phyloP scores from a whole-genome alignment of 2,329 filamentous ascomycete species.

The Pseudogymnoascus sp. region DNA sequence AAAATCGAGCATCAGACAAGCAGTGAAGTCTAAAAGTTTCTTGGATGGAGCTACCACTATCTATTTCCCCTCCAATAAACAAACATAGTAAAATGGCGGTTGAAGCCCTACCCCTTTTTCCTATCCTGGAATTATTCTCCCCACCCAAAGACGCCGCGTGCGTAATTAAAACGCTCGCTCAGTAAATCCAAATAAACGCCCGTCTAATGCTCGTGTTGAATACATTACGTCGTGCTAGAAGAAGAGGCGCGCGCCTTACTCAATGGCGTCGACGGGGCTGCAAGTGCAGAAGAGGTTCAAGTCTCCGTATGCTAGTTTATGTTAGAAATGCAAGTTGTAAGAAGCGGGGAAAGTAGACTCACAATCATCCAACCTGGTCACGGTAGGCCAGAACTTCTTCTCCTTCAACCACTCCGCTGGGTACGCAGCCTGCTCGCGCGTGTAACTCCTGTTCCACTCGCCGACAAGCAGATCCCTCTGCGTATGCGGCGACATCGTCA shows the following conservation, averaged over 20 bases:
- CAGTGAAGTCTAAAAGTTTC: not conserved
- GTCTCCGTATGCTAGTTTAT: slow-evolving; percentile 66
- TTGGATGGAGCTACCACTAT: not conserved
- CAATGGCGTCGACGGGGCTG: slow-evolving; percentile 59
- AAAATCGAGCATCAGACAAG: not conserved
- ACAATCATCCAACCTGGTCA: slow-evolving; percentile 83
- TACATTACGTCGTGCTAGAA: not conserved
- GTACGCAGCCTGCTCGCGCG: slow-evolving; percentile 75
- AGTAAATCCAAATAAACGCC: not conserved
- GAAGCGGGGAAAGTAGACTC: slow-evolving; percentile 31
- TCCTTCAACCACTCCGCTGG: slow-evolving; percentile 72
- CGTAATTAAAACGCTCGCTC: not conserved
- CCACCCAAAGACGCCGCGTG: not conserved
- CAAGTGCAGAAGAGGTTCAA: slow-evolving; percentile 93
- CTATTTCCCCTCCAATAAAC: not conserved
- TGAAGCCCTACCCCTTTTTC: slow-evolving; percentile 2
- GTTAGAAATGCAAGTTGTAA: slow-evolving; percentile 18
- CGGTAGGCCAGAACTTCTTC: slow-evolving; percentile 97
- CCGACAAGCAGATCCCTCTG: slow-evolving; percentile 67
- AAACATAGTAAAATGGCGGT: slow-evolving; percentile 8
- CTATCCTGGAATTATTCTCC: not conserved
- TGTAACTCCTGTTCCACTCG: slow-evolving; percentile 78
- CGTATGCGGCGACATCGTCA: slow-evolving; percentile 84
- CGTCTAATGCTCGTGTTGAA: slow-evolving; percentile 9
- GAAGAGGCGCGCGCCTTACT: slow-evolving; percentile 10